A percentile compares a stretch with the other conserved stretches of the same genome.
These are phyloP conservation scores for Blastocystis sp. DNA, from an alignment of 352 stramenopile genomes.

Conservation along the genomic window DNA sequence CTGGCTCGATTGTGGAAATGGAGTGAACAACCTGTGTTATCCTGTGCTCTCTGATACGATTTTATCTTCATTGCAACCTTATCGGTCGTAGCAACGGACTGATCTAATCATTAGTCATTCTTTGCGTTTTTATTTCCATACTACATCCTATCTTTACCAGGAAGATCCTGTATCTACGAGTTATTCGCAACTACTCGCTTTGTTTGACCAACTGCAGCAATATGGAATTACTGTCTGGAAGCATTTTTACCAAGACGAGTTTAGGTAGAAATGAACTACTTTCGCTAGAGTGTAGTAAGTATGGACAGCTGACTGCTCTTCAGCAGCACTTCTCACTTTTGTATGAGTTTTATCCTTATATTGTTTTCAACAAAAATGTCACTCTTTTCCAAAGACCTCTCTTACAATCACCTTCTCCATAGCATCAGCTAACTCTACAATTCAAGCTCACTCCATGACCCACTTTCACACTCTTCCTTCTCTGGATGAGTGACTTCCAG, in stretches of 20 bases:
- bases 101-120: background rate
- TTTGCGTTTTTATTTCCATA: background rate
- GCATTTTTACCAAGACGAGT: conserved; percentile 11
- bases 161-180: background rate
- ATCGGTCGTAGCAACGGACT: background rate
- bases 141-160: conserved; percentile 23
- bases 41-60: background rate
- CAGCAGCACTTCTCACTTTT: conserved; percentile 44
- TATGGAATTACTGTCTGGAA: background rate
- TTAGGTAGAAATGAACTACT: background rate
- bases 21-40: background rate
- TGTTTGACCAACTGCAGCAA: conserved; percentile 16
- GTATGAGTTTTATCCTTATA: conserved; percentile 36
- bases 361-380: background rate
- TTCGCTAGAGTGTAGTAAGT: background rate
- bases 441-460: background rate
- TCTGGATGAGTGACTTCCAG: conserved; percentile 71
- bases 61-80: background rate
- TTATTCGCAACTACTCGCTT: background rate
- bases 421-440: background rate
- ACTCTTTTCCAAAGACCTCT: background rate
- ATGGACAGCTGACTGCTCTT: background rate
- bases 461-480: conserved; percentile 43
- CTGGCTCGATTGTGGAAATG: conserved; percentile 48
- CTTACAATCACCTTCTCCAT: conserved; percentile 25